Conservation (phyloP, 495 filamentous ascomycete species). For the Astrothelium macrocarpum region DNA sequence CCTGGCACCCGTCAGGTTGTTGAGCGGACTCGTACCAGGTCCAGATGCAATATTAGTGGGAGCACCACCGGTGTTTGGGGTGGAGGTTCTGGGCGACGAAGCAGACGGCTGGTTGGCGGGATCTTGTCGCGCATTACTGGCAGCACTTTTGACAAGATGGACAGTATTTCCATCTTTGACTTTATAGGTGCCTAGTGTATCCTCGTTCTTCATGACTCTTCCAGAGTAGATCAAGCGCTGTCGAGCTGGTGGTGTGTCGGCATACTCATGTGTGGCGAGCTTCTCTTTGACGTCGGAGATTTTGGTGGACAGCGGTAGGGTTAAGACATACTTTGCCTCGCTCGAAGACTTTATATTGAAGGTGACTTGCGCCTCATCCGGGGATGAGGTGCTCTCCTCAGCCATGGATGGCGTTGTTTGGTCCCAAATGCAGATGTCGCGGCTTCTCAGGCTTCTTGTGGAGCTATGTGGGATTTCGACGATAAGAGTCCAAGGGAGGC, state of each 20-base stretch:
- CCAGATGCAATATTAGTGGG: constrained; percentile 88
- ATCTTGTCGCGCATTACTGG: constrained; percentile 70
- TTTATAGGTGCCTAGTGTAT: constrained; percentile 77
- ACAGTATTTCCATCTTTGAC: constrained; percentile 94
- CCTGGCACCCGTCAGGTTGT: constrained; percentile 83
- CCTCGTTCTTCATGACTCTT: constrained; percentile 86
- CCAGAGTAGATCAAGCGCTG: constrained; percentile 97
- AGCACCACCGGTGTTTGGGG: constrained; percentile 32
- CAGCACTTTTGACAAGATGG: constrained; percentile 90
- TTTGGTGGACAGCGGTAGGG: constrained; percentile 63
- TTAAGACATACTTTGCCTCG: constrained; percentile 74
- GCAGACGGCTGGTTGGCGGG: constrained; percentile 37
- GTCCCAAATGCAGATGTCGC: neutral
- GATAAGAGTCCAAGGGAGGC: neutral
- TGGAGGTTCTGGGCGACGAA: neutral
- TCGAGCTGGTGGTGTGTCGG: constrained; percentile 71
- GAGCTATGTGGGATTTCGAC: neutral
- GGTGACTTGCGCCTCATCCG: constrained; percentile 55
- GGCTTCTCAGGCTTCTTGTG: neutral
- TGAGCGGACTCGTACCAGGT: constrained; percentile 81
- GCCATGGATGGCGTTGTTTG: constrained; percentile 33
- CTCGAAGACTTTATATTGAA: constrained; percentile 90
- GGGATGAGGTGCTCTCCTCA: constrained; percentile 40
- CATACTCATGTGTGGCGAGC: constrained; percentile 67
- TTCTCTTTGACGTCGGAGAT: constrained; percentile 84